Evolutionary conservation across 1,284 basidiomycete genomes (phyloP).

Genomic region (Trichosporon ovoides): DNA sequence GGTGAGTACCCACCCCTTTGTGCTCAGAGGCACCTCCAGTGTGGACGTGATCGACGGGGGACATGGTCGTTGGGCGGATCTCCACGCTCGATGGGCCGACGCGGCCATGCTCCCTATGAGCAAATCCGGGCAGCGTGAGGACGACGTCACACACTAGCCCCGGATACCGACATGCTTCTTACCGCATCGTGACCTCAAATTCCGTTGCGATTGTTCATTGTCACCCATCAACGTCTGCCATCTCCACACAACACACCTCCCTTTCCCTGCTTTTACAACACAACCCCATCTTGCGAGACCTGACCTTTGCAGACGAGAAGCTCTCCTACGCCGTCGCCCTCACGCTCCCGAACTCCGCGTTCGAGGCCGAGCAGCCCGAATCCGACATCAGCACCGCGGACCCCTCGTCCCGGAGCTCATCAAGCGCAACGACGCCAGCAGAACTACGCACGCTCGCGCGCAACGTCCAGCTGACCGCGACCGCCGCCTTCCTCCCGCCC

Average conservation of each 20-base stretch:
- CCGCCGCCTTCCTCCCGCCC: slow-evolving; percentile 71
- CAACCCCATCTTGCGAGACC: too few species aligned
- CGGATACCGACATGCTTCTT: slow-evolving; percentile 52
- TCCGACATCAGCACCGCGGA: neutral
- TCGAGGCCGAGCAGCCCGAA: neutral
- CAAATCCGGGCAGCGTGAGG: too few species aligned
- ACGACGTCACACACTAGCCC: slow-evolving; percentile 53
- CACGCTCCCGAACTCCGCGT: slow-evolving; percentile 50
- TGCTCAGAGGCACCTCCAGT: neutral
- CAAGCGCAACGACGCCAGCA: neutral
- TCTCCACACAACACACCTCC: too few species aligned
- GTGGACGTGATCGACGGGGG: too few species aligned
- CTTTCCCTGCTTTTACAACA: too few species aligned
- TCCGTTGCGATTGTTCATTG: slow-evolving; percentile 16
- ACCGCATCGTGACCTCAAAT: neutral
- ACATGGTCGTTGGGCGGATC: slow-evolving; percentile 40
- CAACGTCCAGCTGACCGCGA: slow-evolving; percentile 61
- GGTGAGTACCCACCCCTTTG: too few species aligned
- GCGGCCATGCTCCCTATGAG: too few species aligned
- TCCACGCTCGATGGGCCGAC: slow-evolving; percentile 45
- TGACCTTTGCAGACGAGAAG: slow-evolving; percentile 58
- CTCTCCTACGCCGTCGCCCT: slow-evolving; percentile 62
- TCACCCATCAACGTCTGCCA: too few species aligned
- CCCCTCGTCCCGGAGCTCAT: neutral
- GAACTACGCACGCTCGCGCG: slow-evolving; percentile 10